A percentile compares a stretch with the other conserved stretches of the same genome.
These are phyloP conservation scores for Entamoeba histolytica DNA, from an alignment of 208 protist genomes.

Conservation along the genomic window DNA sequence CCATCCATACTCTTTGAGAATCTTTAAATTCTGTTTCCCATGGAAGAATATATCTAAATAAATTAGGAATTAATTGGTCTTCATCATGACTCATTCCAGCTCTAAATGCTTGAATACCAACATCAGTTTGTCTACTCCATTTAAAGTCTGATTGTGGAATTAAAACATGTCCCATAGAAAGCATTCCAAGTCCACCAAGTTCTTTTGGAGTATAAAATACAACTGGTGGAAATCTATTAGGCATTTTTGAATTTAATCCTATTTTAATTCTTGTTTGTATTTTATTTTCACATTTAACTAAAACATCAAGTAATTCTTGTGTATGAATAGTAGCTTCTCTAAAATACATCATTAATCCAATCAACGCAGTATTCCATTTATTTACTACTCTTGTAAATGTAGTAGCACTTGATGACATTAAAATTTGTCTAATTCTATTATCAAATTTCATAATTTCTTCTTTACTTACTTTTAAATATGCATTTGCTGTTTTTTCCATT, in stretches of 20 bases:
- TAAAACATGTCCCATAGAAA: conserved; percentile 97
- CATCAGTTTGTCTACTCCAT: conserved; percentile 85
- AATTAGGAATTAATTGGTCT: conserved; percentile 95
- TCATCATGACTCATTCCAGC: conserved; percentile 89
- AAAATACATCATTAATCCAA: conserved; percentile 98
- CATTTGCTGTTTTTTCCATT: conserved; percentile 90
- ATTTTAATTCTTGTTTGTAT: conserved; percentile 99
- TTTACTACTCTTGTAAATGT: conserved; percentile 99
- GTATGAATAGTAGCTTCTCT: conserved; percentile 87
- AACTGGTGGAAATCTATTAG: conserved; percentile 81
- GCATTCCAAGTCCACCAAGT: conserved; percentile 78
- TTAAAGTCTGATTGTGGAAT: conserved; percentile 93
- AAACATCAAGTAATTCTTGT: conserved; percentile 77
- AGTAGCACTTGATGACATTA: conserved; percentile 96
- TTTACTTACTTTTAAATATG: conserved; percentile 85
- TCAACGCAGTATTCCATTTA: conserved; percentile 99
- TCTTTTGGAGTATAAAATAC: conserved; percentile 33
- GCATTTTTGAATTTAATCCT: conserved; percentile 98
- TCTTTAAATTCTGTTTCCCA: conserved; percentile 98
- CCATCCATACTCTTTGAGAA: conserved; percentile 93
- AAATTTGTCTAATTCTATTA: conserved; percentile 85
- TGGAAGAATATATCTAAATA: conserved; percentile 96
- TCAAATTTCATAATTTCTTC: conserved; percentile 77
- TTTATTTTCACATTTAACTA: conserved; percentile 97
- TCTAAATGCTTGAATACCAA: conserved; percentile 88